These are phyloP conservation scores for Sechiopsis laciniata DNA, from an alignment of 306 rosid genomes.

Conservation along the genomic window DNA sequence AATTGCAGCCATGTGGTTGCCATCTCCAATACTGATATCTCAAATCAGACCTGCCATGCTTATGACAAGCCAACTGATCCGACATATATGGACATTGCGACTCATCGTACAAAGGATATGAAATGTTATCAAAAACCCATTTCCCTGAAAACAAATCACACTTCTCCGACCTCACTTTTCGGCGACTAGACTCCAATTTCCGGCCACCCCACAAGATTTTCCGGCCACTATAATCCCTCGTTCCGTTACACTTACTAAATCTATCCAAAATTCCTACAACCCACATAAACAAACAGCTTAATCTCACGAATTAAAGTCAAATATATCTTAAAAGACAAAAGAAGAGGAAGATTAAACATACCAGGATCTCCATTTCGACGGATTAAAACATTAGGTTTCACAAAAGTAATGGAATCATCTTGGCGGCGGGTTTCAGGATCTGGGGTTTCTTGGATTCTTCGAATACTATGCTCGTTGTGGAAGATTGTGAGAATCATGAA, in stretches of 20 bases:
- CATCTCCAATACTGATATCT: constrained; percentile 84
- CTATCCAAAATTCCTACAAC: constrained; percentile 69
- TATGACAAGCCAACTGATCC: constrained; percentile 93
- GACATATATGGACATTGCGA: constrained; percentile 87
- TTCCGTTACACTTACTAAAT: constrained; percentile 80
- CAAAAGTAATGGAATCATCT: constrained; percentile 42
- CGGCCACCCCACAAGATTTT: constrained; percentile 44
- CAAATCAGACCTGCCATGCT: constrained; percentile 84
- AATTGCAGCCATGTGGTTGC: constrained; percentile 90
- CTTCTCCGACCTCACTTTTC: constrained; percentile 39
- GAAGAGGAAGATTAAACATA: constrained; percentile 19
- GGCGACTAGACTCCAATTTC: constrained; percentile 23
- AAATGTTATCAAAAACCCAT: constrained; percentile 78
- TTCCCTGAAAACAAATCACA: constrained; percentile 81
- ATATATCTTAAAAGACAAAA: not conserved
- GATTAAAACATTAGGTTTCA: constrained; percentile 59
- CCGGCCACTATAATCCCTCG: constrained; percentile 62
- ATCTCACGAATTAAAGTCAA: constrained; percentile 28
- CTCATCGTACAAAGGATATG: constrained; percentile 71
- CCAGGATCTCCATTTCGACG: constrained; percentile 39
- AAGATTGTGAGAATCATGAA: constrained; percentile 58
- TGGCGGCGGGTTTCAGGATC: constrained; percentile 40
- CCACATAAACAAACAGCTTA: constrained; percentile 23
- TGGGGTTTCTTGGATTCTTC: constrained; percentile 51
- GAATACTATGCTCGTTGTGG: constrained; percentile 54